Conservation (phyloP, 148 eudicot species). For the Nepenthes mirabilis region DNA sequence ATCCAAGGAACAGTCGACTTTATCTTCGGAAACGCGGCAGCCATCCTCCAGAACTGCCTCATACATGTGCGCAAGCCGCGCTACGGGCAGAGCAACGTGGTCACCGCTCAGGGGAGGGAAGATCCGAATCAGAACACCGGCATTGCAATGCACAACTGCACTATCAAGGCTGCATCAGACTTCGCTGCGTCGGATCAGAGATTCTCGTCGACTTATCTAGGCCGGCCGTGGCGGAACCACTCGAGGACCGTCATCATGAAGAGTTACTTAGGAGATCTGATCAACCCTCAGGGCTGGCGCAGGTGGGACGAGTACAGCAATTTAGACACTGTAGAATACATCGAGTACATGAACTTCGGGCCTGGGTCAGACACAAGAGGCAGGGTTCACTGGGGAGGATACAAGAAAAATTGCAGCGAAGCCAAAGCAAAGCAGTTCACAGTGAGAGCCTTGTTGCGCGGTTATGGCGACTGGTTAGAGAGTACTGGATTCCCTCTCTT, state of each 20-base stretch:
- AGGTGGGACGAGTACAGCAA: constrained; percentile 39
- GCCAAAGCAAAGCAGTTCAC: constrained; percentile 16
- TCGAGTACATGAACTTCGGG: constrained; percentile 27
- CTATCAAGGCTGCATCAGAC: constrained; percentile 28
- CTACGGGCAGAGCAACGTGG: constrained; percentile 43
- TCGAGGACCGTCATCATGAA: constrained; percentile 44
- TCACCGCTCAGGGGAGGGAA: constrained; percentile 57
- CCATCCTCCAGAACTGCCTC: constrained; percentile 41
- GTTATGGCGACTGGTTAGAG: too few species aligned
- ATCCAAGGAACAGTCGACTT: constrained; percentile 65
- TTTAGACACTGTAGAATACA: constrained; percentile 50
- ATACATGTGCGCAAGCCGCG: constrained; percentile 40
- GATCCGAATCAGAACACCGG: constrained; percentile 66
- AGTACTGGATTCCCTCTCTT: too few species aligned
- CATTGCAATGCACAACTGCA: constrained; percentile 46
- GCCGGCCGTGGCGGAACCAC: constrained; percentile 65
- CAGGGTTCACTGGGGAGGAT: constrained; percentile 55
- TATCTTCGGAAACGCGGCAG: constrained; percentile 72
- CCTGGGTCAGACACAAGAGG: constrained; percentile 49
- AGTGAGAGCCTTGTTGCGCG: too few species aligned
- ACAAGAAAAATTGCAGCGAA: constrained; percentile 31
- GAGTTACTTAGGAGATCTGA: constrained; percentile 53
- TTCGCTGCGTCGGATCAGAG: constrained; percentile 18
- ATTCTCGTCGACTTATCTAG: constrained; percentile 29
- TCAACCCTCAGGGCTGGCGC: constrained; percentile 58